Evolutionary conservation across 2,329 filamentous ascomycete species (phyloP), one percentile per base, ranked within the genome.

Genomic region (Trichoderma sp.): DNA sequence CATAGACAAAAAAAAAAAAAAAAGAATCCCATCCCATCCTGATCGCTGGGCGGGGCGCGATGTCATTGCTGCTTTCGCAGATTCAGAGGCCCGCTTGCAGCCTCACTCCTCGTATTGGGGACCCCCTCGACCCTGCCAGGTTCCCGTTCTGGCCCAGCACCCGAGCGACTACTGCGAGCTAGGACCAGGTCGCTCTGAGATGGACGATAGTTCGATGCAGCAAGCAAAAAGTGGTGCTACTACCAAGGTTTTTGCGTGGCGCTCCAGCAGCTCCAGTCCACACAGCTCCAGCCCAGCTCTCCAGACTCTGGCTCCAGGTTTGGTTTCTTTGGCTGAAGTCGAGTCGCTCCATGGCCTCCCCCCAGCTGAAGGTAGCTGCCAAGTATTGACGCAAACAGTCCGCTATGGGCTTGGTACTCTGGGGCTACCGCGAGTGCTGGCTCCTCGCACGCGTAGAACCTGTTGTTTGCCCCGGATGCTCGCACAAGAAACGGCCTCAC

Each of bases 61-160:
- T 48, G 34, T 64, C 62, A 64, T 54, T 44, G 39, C 55, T 64
- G 54, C 55, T 48, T 30, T 60, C 28, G 9, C 7, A 45, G 26
- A 45, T 17, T n/a, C 57, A 21, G 26, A 41, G 50, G 19, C 50
- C 47, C 60, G 60, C 41, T 65, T 65, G 63, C 63, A 41, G 56
- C 63, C 47, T 39, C 34, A 14, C 34, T 14, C 34, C 63, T 65
- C 55, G 63, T 59, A 65, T 65, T 59, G 39, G 24, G 52, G 30
- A 34, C 10, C 30, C 30, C 30, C 10, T 10, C 10, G 30, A 47
- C 45, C 54, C 55, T 59, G 48, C 39, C 52, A 41, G n/a, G 26
- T 47, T 56, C 43, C 51, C 50, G 28, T 56, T 55, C 45, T 21
- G 63, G 55, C 41, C 15, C 57, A 28, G 43, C 24, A 43, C 39